Base-by-base conservation (phyloP, 106 monocot genomes). In the Dioscorea zingiberensis region DNA sequence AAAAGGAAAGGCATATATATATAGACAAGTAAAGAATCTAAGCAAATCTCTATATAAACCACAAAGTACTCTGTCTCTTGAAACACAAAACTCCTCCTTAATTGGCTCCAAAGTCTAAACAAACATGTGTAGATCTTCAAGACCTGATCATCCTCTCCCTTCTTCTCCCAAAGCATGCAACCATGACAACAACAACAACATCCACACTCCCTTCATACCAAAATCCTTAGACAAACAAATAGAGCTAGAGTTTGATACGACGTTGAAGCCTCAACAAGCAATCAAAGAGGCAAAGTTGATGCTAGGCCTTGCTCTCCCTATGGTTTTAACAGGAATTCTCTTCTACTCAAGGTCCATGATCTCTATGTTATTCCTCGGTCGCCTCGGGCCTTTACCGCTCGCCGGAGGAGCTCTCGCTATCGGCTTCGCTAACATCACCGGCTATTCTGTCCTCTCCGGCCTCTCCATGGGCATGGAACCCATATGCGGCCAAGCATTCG, bases 381-480 rank as follows among this genome's bases (percentile, higher is more conserved):
- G 25, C 22, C 64, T 64, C 24, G 64, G 64, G 21, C 0, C 29
- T 47, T 47, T 64, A 13, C 48, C 64, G 21, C 72, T 78, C n/a
- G 78, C 78, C 21, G 78, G 78, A 11, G 78, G 78, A 2, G 67
- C 78, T 7, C 73, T 73, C 3, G 59, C 73, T 56, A 73, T 79
- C 56, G 72, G 78, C 54, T 78, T 78, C 63, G 78, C 78, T 44
- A 78, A 72, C 67, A 78, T 78, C 72, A 78, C 78, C 46, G 78
- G 78, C 22, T 79, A 79, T 68, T 79, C 78, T 12, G 73, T 79
- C 47, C 78, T 79, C 30, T 79, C 68, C 38, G 78, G 78, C 28
- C 69, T 79, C 25, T 62, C 78, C n/a, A 69, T 73, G 68, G 78
- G 78, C 7, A 79, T 79, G 78, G 78, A 79, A 25, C 78, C 78